Evolutionary conservation across 2,329 filamentous ascomycete genomes (phyloP).

Genomic region (Epichloe festucae): DNA sequence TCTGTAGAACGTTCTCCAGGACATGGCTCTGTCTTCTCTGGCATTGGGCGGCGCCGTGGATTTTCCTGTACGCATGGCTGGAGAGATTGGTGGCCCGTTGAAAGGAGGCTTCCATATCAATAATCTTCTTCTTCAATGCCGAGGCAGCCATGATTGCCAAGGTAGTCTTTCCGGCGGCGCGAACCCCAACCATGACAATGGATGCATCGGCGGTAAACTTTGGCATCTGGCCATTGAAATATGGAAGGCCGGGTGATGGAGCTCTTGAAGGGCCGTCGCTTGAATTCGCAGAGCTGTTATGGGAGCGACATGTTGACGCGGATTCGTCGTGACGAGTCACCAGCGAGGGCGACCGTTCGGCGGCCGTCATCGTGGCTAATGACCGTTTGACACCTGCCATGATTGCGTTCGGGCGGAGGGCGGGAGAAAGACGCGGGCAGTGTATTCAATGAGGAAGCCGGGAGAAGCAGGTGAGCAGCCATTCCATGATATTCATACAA

Average conservation of each 20-base stretch:
- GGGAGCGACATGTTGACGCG: not conserved
- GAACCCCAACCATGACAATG: slow-evolving; percentile 59
- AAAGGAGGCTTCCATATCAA: slow-evolving; percentile 59
- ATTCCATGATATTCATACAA: not conserved
- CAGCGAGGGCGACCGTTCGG: slow-evolving; percentile 11
- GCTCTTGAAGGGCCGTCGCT: slow-evolving; percentile 9
- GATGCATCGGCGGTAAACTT: slow-evolving; percentile 50
- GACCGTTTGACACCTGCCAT: slow-evolving; percentile 29
- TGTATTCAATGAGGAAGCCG: not conserved
- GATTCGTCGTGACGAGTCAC: slow-evolving; percentile 2
- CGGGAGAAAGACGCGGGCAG: not conserved
- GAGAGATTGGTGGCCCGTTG: slow-evolving; percentile 49
- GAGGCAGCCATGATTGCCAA: slow-evolving; percentile 63
- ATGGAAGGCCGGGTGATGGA: slow-evolving; percentile 13
- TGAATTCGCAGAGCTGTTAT: not conserved
- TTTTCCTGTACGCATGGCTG: slow-evolving; percentile 48
- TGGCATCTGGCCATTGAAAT: slow-evolving; percentile 16
- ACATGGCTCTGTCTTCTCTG: slow-evolving; percentile 50
- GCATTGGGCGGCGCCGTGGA: slow-evolving; percentile 48
- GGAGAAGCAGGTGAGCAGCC: not conserved
- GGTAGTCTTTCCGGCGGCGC: slow-evolving; percentile 64
- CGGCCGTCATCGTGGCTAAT: slow-evolving; percentile 20
- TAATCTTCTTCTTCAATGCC: slow-evolving; percentile 52
- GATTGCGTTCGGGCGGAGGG: not conserved
- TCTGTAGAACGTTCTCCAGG: slow-evolving; percentile 43